phyloP scores from a whole-genome alignment of 768 basidiomycete genomes.

The Suillus lakei region DNA sequence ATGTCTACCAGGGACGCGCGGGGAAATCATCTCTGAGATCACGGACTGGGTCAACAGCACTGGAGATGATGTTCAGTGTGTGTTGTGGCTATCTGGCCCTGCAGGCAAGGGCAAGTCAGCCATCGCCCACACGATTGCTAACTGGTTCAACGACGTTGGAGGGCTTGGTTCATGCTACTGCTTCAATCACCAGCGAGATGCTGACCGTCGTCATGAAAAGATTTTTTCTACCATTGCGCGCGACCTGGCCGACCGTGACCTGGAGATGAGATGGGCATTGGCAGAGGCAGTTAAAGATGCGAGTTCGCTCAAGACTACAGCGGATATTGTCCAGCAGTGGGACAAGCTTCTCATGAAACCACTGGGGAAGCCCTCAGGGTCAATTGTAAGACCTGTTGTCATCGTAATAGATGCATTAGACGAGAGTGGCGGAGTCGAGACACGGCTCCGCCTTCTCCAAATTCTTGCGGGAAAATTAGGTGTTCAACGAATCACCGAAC shows the following conservation, averaged over 20 bases:
- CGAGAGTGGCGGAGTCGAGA: conserved; percentile 13
- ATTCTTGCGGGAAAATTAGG: background rate
- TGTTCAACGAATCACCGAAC: background rate
- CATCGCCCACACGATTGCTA: conserved; percentile 22
- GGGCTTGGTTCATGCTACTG: conserved; percentile 6
- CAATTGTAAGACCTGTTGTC: conserved; percentile 22
- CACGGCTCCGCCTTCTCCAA: conserved; percentile 18
- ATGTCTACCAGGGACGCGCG: too few relatives aligned
- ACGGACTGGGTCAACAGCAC: too few relatives aligned
- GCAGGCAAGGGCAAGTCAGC: background rate
- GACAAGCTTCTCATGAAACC: conserved; percentile 18
- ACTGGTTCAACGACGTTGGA: background rate
- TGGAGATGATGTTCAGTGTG: too few relatives aligned
- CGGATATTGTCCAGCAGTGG: conserved; percentile 15
- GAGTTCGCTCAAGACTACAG: background rate
- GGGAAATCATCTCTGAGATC: too few relatives aligned
- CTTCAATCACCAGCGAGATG: conserved; percentile 4
- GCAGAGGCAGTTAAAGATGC: background rate
- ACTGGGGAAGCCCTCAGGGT: conserved; percentile 10
- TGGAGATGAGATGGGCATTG: background rate
- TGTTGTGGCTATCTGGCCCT: too few relatives aligned
- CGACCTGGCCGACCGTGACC: conserved; percentile 9
- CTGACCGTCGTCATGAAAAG: conserved; percentile 10
- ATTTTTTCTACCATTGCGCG: conserved; percentile 18
- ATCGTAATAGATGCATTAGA: conserved; percentile 30